A percentile compares a stretch with the other conserved stretches of the same genome.
Conservation (phyloP, 257 asterid species). For the Ilex asprella region DNA sequence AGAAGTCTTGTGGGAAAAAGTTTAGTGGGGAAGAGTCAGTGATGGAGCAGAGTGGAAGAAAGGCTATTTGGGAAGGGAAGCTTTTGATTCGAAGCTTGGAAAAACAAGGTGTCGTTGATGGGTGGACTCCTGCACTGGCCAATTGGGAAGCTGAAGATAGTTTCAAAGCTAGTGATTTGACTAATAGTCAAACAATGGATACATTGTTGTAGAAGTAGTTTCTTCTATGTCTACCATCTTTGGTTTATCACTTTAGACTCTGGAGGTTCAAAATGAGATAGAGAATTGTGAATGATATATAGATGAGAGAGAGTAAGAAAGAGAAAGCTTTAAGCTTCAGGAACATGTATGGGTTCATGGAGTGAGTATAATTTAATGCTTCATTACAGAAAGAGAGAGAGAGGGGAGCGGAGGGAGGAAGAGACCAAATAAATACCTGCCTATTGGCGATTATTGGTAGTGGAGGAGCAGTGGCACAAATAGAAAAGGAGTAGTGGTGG, state of each 20-base stretch:
- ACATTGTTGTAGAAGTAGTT: conserved; percentile 36
- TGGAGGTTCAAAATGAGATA: neutral
- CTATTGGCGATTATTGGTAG: too few species aligned
- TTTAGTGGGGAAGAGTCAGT: conserved; percentile 5
- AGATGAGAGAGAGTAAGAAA: neutral
- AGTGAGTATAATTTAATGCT: neutral
- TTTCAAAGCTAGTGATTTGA: conserved; percentile 63
- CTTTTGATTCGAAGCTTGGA: conserved; percentile 61
- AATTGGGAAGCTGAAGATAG: conserved; percentile 46
- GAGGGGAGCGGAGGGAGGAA: too few species aligned
- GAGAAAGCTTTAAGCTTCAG: neutral
- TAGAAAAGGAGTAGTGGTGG: too few species aligned
- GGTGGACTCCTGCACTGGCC: conserved; percentile 52
- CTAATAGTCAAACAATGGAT: conserved; percentile 73
- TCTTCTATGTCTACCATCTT: neutral
- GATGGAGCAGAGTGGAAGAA: conserved; percentile 41
- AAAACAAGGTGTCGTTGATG: conserved; percentile 69
- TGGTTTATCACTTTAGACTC: neutral
- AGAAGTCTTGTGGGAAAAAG: conserved; percentile 31
- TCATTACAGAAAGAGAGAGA: too few species aligned
- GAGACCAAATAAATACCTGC: too few species aligned
- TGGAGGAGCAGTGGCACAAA: too few species aligned
- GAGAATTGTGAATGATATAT: neutral
- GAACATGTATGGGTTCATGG: neutral
- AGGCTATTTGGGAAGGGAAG: conserved; percentile 70